Conservation (phyloP, 2,329 filamentous ascomycete genomes). For the Tetracladium maxilliforme region DNA sequence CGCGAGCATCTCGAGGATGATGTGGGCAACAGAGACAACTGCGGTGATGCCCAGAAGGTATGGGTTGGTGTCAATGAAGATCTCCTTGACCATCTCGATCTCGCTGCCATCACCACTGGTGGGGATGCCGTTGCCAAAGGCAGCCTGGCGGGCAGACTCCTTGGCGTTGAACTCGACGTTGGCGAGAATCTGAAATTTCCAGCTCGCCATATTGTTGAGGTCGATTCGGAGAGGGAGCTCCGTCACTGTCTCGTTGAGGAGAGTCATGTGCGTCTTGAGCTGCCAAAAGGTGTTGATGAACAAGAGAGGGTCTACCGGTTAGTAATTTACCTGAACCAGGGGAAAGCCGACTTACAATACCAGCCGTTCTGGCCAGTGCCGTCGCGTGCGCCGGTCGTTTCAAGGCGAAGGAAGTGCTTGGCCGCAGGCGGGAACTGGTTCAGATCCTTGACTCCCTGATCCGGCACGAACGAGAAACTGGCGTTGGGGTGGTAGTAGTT, state of each 20-base stretch:
- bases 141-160: constrained; percentile 64
- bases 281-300: constrained; percentile 98
- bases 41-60: constrained; percentile 77
- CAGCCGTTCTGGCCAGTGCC: constrained; percentile 75
- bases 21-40: constrained; percentile 75
- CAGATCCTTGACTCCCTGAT: constrained; percentile 57
- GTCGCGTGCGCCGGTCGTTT: constrained; percentile 70
- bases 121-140: constrained; percentile 57
- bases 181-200: constrained; percentile 81
- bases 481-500: constrained; percentile 95
- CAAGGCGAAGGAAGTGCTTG: constrained; percentile 65
- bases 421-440: constrained; percentile 56
- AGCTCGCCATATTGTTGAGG: constrained; percentile 66
- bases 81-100: constrained; percentile 94
- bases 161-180: constrained; percentile 81
- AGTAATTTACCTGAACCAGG: constrained; percentile 7
- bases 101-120: constrained; percentile 74
- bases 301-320: constrained; percentile 72
- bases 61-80: constrained; percentile 85
- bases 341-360: constrained; percentile 51
- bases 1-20: constrained; percentile 88
- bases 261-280: constrained; percentile 76
- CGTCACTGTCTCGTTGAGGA: constrained; percentile 80
- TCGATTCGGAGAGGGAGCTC: constrained; percentile 71
- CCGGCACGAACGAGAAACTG: constrained; percentile 74